Percentiles rank a stretch among this genome's conserved stretches.
These are phyloP conservation scores for Taphrina wiesneri DNA, from an alignment of 1,139 yeast species.

Conservation along the genomic window DNA sequence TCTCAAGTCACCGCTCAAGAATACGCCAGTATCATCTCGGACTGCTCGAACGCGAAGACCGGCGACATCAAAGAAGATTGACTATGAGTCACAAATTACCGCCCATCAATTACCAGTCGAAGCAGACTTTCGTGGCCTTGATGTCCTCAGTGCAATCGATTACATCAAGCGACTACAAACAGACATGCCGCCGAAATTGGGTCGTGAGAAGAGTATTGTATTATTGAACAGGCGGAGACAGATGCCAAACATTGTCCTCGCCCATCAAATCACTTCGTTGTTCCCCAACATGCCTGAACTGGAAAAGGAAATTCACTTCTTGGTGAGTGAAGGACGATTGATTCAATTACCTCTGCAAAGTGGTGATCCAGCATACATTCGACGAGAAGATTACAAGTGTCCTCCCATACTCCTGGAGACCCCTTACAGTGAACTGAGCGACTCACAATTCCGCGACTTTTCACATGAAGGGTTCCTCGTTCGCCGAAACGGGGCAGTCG, in stretches of 20 bases:
- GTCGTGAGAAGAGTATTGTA: conserved; percentile 12
- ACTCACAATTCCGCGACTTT: conserved; percentile 13
- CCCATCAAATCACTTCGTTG: conserved; percentile 24
- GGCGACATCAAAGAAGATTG: neutral
- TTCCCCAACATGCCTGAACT: conserved; percentile 29
- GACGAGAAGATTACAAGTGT: neutral
- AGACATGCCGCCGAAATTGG: neutral
- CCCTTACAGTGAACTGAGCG: neutral
- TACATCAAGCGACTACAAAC: conserved; percentile 15
- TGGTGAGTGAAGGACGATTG: conserved; percentile 11
- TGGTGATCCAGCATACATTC: conserved; percentile 25
- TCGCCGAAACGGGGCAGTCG: conserved; percentile 11
- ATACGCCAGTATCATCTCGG: neutral
- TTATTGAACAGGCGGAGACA: conserved; percentile 10
- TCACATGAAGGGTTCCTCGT: conserved; percentile 13
- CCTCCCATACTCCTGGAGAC: conserved; percentile 2
- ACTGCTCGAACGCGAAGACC: neutral
- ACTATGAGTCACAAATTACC: conserved; percentile 16
- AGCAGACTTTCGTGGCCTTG: conserved; percentile 18
- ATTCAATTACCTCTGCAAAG: conserved; percentile 12
- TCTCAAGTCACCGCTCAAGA: conserved; percentile 18
- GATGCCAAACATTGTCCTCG: conserved; percentile 21
- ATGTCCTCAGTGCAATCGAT: conserved; percentile 24
- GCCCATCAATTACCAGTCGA: conserved; percentile 11
- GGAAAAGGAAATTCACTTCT: conserved; percentile 13